These are phyloP conservation scores for Helotiales sp. DNA, from an alignment of 2,329 filamentous ascomycete species.

Conservation along the genomic window DNA sequence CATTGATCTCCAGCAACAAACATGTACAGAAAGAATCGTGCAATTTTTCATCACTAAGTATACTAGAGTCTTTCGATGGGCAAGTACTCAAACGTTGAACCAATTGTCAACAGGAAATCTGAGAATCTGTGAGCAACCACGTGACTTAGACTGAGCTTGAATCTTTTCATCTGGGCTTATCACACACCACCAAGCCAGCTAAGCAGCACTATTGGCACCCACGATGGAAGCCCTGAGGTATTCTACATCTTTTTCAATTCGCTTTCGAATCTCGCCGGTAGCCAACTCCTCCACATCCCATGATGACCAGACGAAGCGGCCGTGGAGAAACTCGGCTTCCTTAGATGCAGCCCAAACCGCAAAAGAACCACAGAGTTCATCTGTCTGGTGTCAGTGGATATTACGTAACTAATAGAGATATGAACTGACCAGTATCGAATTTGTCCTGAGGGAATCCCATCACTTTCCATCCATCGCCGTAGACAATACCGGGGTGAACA, in stretches of 20 bases:
- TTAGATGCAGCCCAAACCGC: neutral
- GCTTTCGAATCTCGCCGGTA: neutral
- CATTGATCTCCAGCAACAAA: no score
- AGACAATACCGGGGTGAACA: neutral
- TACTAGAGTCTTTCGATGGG: no score
- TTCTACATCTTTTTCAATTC: neutral
- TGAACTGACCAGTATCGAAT: neutral
- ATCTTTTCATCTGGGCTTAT: no score
- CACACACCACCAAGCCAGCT: no score
- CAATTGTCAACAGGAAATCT: no score
- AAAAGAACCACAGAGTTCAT: neutral
- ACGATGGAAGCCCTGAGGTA: conserved; percentile 1
- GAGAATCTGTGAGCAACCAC: no score
- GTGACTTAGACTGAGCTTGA: no score
- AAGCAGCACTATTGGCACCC: neutral
- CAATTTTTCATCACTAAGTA: no score
- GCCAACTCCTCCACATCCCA: neutral
- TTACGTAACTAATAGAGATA: neutral
- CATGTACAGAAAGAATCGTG: no score
- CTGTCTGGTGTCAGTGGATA: neutral
- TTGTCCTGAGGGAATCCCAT: neutral
- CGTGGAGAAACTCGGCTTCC: neutral
- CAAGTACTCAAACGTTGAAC: no score
- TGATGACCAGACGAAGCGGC: neutral
- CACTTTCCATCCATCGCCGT: neutral